Evolutionary conservation across 176 grass and related monocot species (phyloP), one percentile per base, ranked within the genome.

Genomic region (Bothriochloa decipiens): DNA sequence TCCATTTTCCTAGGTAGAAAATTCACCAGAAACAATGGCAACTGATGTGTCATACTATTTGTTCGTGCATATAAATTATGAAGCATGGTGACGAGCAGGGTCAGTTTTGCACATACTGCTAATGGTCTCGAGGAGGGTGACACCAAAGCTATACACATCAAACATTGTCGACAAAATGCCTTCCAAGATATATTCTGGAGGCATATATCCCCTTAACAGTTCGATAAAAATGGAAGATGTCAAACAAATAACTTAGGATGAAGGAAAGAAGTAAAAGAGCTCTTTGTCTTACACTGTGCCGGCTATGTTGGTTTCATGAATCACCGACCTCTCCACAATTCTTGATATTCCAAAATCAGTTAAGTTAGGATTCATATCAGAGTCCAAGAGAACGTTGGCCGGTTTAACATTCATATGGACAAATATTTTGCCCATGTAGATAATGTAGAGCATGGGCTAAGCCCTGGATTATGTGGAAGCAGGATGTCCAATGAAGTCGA

Each of bases 291-390:
- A 80, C 77, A 65, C 14, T 80, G 77, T 80, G 62, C 75, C 75
- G 0, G 6, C 5, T 62, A 77, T 16, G 35, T 16, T 58, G 14
- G 8, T 10, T 1, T 66, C 39, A n/a, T 11, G 36, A 13, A 40
- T 12, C 8, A 47, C 18, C 4, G 1, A 0, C 23, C 11, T 6
- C 9, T 47, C 29, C 64, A 68, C 15, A 0, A 36, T 47, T 49
- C 3, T 68, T 68, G 78, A 17, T 35, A 47, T 15, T 5, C 76
- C 76, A 73, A 86, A 86, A 73, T 71, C 55, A 37, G 49, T 26
- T 27, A 86, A 42, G 33, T 81, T 80, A n/a, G 85, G 77, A 40
- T 81, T 67, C 85, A 86, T 74, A 74, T 74, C 6, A 7, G 58
- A 64, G n/a, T 86, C 77, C 18, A 86, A 11, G 29, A 86, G 69